Percentiles rank a stretch among this genome's conserved stretches.
These are phyloP conservation scores for Pseudocercospora eumusae DNA, from an alignment of 2,329 filamentous ascomycete genomes.

Conservation along the genomic window DNA sequence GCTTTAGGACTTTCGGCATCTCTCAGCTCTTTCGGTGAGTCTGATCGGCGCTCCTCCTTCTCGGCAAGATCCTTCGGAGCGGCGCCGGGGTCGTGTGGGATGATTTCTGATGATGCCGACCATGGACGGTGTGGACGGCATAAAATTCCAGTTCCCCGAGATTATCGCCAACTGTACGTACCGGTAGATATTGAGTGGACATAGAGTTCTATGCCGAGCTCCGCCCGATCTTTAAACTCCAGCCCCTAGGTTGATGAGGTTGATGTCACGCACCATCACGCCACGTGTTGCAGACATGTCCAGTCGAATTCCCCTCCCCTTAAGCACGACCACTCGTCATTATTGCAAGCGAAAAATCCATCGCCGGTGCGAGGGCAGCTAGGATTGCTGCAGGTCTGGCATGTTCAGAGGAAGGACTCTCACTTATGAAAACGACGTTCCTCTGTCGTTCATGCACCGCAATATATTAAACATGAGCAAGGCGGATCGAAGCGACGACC, in stretches of 20 bases:
- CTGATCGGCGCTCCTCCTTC: neutral
- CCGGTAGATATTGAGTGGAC: no score
- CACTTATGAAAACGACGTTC: neutral
- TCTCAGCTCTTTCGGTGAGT: constrained; percentile 2
- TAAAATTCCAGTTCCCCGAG: neutral
- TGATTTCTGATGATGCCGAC: neutral
- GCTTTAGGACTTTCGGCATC: neutral
- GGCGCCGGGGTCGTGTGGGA: neutral
- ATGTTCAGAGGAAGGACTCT: no score
- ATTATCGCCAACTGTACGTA: no score
- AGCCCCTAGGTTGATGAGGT: neutral
- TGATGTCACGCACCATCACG: neutral
- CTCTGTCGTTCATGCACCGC: neutral
- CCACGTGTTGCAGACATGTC: neutral
- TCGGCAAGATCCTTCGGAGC: constrained; percentile 2
- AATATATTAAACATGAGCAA: neutral
- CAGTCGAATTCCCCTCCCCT: neutral
- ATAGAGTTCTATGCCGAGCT: neutral
- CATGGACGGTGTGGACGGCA: neutral
- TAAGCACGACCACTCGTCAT: neutral
- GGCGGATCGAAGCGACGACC: neutral
- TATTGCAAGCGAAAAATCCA: neutral
- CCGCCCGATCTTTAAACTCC: neutral
- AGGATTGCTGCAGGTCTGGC: no score
- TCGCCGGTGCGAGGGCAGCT: neutral